These are phyloP conservation scores for Golubevia sp. DNA, from an alignment of 1,284 basidiomycete genomes.

Conservation along the genomic window DNA sequence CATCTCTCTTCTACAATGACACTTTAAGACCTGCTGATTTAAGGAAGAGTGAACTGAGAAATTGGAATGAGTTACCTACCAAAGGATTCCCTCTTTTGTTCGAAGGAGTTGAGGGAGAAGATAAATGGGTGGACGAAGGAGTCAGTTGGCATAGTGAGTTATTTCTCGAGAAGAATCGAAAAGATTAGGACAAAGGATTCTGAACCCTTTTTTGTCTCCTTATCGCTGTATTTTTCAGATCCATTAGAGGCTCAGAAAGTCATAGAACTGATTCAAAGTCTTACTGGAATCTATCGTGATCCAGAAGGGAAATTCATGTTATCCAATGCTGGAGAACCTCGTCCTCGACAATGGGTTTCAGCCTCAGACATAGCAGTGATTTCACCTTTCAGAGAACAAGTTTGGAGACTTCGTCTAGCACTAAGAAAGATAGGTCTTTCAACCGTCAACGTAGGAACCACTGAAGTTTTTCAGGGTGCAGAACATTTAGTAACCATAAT, in stretches of 20 bases:
- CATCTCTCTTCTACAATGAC: slow-evolving; percentile 63
- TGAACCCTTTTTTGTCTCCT: not conserved
- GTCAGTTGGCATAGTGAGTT: slow-evolving; percentile 6
- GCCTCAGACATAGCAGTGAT: slow-evolving; percentile 61
- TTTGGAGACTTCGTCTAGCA: slow-evolving; percentile 62
- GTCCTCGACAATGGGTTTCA: slow-evolving; percentile 15
- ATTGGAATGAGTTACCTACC: slow-evolving; percentile 53
- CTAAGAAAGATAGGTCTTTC: slow-evolving; percentile 45
- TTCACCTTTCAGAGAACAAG: slow-evolving; percentile 63
- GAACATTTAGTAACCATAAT: slow-evolving; percentile 11
- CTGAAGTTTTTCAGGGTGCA: slow-evolving; percentile 14
- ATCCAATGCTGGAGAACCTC: too few relatives aligned
- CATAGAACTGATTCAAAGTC: slow-evolving; percentile 24
- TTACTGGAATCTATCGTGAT: slow-evolving; percentile 16
- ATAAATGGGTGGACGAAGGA: slow-evolving; percentile 62
- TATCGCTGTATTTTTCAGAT: slow-evolving; percentile 16
- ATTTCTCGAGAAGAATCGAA: too few relatives aligned
- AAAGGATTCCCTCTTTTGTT: slow-evolving; percentile 58
- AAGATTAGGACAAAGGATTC: too few relatives aligned
- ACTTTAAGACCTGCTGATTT: slow-evolving; percentile 41
- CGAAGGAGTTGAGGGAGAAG: slow-evolving; percentile 44
- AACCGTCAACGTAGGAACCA: slow-evolving; percentile 44
- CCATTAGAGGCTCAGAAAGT: slow-evolving; percentile 43
- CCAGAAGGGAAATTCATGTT: too few relatives aligned
- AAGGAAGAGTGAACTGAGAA: slow-evolving; percentile 17